Percentiles rank a stretch among this genome's conserved stretches.
Conservation (phyloP, 2,329 filamentous ascomycete genomes). For the Rutstroemia sp. region DNA sequence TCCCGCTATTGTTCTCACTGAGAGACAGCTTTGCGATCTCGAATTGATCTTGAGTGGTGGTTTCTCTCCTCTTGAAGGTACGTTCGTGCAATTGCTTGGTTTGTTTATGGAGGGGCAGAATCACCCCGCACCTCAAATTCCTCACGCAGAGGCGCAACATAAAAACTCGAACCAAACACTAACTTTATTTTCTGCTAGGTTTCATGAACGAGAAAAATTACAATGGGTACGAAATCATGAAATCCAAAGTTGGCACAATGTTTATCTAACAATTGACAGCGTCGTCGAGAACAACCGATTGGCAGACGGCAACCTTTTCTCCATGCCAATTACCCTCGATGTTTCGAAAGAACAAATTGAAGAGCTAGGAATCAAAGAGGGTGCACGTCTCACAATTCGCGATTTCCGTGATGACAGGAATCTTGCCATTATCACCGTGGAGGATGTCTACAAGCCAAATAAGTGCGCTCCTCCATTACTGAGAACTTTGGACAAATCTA, state of each 20-base stretch:
- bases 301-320: constrained; percentile 82
- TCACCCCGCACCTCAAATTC: constrained; percentile 17
- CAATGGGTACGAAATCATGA: constrained; percentile 59
- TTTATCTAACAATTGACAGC: constrained; percentile 40
- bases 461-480: constrained; percentile 54
- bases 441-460: constrained; percentile 92
- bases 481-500: constrained; percentile 6
- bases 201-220: constrained; percentile 98
- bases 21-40: constrained; percentile 95
- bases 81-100: constrained; percentile 10
- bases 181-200: constrained; percentile 42
- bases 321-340: constrained; percentile 95
- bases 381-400: constrained; percentile 77
- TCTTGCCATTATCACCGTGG: constrained; percentile 88
- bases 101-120: constrained; percentile 18
- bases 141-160: not conserved
- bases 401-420: constrained; percentile 96
- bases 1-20: constrained; percentile 74
- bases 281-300: constrained; percentile 87
- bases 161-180: constrained; percentile 16
- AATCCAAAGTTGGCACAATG: not conserved
- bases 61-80: constrained; percentile 95
- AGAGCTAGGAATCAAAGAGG: constrained; percentile 66
- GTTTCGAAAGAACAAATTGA: constrained; percentile 69
- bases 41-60: constrained; percentile 96